Evolutionary conservation across 495 filamentous ascomycete genomes (phyloP).

Genomic region (Podospora pseudocomata): DNA sequence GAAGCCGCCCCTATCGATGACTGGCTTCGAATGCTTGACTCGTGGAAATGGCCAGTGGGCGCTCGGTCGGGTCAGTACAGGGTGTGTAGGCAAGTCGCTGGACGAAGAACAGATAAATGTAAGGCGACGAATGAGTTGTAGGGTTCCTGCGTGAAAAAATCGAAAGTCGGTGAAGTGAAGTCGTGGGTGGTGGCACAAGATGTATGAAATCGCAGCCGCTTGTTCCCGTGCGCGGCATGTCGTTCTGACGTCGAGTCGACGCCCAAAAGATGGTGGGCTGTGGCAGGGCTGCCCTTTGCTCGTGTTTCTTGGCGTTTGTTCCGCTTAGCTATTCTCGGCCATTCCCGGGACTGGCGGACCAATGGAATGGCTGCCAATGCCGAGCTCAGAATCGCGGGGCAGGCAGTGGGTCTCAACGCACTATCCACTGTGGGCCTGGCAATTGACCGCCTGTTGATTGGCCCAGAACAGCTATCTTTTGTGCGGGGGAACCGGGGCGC

Average conservation of each 20-base stretch:
- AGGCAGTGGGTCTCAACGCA: not conserved
- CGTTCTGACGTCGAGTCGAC: not conserved
- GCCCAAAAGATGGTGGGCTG: not conserved
- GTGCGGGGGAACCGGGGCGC: conserved; percentile 1
- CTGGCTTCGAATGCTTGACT: not conserved
- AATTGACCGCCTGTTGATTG: conserved; percentile 4
- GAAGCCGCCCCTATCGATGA: not conserved
- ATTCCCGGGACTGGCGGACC: not conserved
- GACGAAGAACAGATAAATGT: not conserved
- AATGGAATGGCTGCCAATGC: conserved; percentile 1
- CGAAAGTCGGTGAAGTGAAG: not conserved
- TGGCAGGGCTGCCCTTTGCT: not conserved
- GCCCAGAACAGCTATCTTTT: not conserved
- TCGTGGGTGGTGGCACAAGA: not conserved
- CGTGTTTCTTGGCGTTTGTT: not conserved
- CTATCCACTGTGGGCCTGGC: not conserved
- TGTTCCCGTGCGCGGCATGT: not conserved
- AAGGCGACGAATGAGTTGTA: not conserved
- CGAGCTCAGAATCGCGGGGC: not conserved
- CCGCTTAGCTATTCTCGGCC: not conserved
- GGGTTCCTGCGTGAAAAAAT: not conserved
- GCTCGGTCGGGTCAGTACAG: not conserved
- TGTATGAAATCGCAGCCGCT: not conserved
- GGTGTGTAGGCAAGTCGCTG: not conserved
- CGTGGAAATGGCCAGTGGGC: not conserved